Evolutionary conservation across 352 stramenopile species (phyloP), one percentile per base, ranked within the genome.

Genomic region (Pythium aristosporum): DNA sequence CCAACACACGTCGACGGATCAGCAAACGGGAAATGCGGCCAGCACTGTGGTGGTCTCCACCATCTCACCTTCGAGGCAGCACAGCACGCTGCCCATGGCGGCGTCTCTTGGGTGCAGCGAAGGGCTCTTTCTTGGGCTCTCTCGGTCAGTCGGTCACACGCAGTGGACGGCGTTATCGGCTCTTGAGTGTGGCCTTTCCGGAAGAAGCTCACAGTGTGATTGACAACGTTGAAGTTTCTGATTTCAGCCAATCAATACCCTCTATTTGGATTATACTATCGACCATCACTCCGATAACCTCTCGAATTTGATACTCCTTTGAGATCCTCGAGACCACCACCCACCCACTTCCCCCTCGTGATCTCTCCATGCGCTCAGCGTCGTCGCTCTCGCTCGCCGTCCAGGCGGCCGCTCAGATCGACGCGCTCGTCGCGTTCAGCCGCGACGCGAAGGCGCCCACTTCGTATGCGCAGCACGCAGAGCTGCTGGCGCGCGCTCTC

Each of bases 401-500:
- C 15, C 48, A 54, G 21, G 55, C 61, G 20, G 60, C 67, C 13
- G 47, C 46, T 1, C 57, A 65, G 53, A 71, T 65, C 58, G 61
- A 73, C 36, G 55, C 56, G 55, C 67, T 73, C 36, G 61, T 73
- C 12, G 60, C 43, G 32, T 56, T 73, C 32, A 69, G 60, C 23
- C 67, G 67, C 44, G 67, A 69, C 50, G 55, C 48, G 3, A 34
- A 21, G 18, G 51, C 54, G 9, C 46, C 67, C 7, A 25, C 50
- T 8, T 42, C 49, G 34, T 65, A 42, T 34, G 56, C 61, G 15
- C 61, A 61, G 15, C 61, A 69, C 34, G 60, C 67, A 3, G 67
- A 73, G 48, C 55, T 73, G 7, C 56, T 73, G 10, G 67, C 67
- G 32, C 67, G 67, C 16, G 67, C 67, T 11, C 67, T 73, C n/a